These are phyloP conservation scores for Cephaloascus fragrans DNA, from an alignment of 805 yeast species.

Conservation along the genomic window DNA sequence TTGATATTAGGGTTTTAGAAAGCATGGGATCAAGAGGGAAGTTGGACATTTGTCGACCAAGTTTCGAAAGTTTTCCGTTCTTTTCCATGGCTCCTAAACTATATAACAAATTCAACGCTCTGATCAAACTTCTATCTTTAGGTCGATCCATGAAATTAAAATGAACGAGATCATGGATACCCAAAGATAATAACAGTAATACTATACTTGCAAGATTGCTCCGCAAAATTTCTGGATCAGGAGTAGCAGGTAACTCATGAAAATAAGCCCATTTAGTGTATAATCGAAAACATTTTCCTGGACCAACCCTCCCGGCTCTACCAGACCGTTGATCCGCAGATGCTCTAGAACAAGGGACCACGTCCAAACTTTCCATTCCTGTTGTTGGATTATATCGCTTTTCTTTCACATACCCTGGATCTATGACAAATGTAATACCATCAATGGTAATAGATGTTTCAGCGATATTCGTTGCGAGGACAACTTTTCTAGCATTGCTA, in stretches of 20 bases:
- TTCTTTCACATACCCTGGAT: slow-evolving; percentile 36
- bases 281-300: slow-evolving; percentile 54
- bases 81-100: slow-evolving; percentile 80
- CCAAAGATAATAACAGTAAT: slow-evolving; percentile 68
- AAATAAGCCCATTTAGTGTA: slow-evolving; percentile 78
- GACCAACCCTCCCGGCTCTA: slow-evolving; percentile 38
- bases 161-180: slow-evolving; percentile 69
- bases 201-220: slow-evolving; percentile 74
- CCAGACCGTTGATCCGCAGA: slow-evolving; percentile 38
- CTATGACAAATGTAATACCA: slow-evolving; percentile 31
- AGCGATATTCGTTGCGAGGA: slow-evolving; percentile 88
- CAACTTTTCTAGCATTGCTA: slow-evolving; percentile 67
- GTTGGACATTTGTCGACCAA: slow-evolving; percentile 82
- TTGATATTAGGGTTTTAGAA: slow-evolving; percentile 62
- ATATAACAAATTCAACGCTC: slow-evolving; percentile 74
- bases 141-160: slow-evolving; percentile 95
- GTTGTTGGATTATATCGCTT: slow-evolving; percentile 29
- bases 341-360: slow-evolving; percentile 34
- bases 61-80: slow-evolving; percentile 63
- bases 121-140: slow-evolving; percentile 56
- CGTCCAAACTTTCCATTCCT: slow-evolving; percentile 36
- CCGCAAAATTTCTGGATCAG: slow-evolving; percentile 88
- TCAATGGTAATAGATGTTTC: slow-evolving; percentile 37
- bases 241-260: slow-evolving; percentile 67
- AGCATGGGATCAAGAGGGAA: slow-evolving; percentile 90